A percentile compares a stretch with the other conserved stretches of the same genome.
Evolutionary conservation across 2,329 filamentous ascomycete genomes (phyloP).

Genomic region (Alternaria gaisen): DNA sequence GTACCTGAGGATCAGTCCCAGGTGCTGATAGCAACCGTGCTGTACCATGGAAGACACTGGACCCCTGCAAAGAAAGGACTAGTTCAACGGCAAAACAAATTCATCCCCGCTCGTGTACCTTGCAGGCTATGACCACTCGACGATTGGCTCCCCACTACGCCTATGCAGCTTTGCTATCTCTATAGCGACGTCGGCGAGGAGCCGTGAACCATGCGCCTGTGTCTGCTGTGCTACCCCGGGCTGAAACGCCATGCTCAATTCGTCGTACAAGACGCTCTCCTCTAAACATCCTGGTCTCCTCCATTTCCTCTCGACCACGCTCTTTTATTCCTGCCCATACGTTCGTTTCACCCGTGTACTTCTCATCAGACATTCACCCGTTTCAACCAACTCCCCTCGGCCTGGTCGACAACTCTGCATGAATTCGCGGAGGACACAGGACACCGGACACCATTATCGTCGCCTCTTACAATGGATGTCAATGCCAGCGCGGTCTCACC

Average conservation of each 20-base stretch:
- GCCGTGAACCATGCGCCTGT: slow-evolving; percentile 14
- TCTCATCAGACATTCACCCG: slow-evolving; percentile 4
- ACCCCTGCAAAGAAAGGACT: slow-evolving; percentile 10
- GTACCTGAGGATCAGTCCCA: not conserved
- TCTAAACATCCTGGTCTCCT: slow-evolving; percentile 8
- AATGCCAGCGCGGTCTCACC: slow-evolving; percentile 23
- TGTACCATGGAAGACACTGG: slow-evolving; percentile 4
- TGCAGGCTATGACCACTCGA: slow-evolving; percentile 5
- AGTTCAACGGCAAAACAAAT: slow-evolving; percentile 9
- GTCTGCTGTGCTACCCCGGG: slow-evolving; percentile 16
- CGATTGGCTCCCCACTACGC: slow-evolving; percentile 4
- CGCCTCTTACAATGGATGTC: slow-evolving; percentile 31
- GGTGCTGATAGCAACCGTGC: not conserved
- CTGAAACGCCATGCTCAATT: slow-evolving; percentile 15
- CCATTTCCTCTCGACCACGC: slow-evolving; percentile 10
- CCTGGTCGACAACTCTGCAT: slow-evolving; percentile 8
- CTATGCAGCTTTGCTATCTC: slow-evolving; percentile 11
- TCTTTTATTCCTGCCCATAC: slow-evolving; percentile 12
- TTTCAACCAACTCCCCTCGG: slow-evolving; percentile 2
- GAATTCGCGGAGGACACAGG: slow-evolving; percentile 16
- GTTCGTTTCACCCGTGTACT: slow-evolving; percentile 11
- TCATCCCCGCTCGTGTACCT: slow-evolving; percentile 15
- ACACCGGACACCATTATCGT: slow-evolving; percentile 21
- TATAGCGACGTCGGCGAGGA: slow-evolving; percentile 20
- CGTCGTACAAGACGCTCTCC: slow-evolving; percentile 13